Conservation (phyloP, 305 asterid species). For the Plantago coronopus region DNA sequence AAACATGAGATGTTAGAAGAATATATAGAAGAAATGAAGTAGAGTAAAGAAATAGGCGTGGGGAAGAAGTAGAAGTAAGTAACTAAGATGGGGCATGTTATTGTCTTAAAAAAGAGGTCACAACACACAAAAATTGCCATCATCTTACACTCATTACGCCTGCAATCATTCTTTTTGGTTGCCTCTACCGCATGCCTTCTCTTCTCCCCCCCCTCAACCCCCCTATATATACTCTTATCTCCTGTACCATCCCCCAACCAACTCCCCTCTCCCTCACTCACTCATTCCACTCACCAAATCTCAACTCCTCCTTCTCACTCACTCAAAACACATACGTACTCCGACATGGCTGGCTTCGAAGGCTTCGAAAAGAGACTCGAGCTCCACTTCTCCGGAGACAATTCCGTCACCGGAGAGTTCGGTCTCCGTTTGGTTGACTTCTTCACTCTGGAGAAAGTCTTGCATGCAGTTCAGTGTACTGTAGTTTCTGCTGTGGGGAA, state of each 20-base stretch:
- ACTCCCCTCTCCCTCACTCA: slow-evolving; percentile 12
- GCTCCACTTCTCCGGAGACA: slow-evolving; percentile 73
- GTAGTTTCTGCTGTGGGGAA: slow-evolving; percentile 92
- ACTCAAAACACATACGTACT: background rate
- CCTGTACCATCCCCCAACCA: slow-evolving; percentile 35
- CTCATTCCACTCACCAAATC: too few species aligned
- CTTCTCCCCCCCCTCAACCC: slow-evolving; percentile 16
- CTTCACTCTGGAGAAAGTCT: slow-evolving; percentile 49
- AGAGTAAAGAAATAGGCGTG: slow-evolving; percentile 27
- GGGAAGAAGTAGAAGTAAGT: slow-evolving; percentile 26
- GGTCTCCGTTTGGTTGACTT: slow-evolving; percentile 79
- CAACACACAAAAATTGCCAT: slow-evolving; percentile 43
- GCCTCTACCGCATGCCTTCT: slow-evolving; percentile 63
- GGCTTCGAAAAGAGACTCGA: slow-evolving; percentile 92
- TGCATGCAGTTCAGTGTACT: slow-evolving; percentile 87
- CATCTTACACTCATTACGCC: slow-evolving; percentile 91
- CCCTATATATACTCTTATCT: slow-evolving; percentile 36
- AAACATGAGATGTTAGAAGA: too few species aligned
- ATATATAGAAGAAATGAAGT: too few species aligned
- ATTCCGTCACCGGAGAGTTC: slow-evolving; percentile 39
- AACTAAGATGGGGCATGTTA: slow-evolving; percentile 53
- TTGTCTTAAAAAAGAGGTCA: slow-evolving; percentile 50
- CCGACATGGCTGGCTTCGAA: slow-evolving; percentile 85
- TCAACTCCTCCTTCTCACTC: slow-evolving; percentile 11
- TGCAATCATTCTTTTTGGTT: slow-evolving; percentile 64